phyloP scores from a whole-genome alignment of 345 rosid genomes.

The Populus deltoides region DNA sequence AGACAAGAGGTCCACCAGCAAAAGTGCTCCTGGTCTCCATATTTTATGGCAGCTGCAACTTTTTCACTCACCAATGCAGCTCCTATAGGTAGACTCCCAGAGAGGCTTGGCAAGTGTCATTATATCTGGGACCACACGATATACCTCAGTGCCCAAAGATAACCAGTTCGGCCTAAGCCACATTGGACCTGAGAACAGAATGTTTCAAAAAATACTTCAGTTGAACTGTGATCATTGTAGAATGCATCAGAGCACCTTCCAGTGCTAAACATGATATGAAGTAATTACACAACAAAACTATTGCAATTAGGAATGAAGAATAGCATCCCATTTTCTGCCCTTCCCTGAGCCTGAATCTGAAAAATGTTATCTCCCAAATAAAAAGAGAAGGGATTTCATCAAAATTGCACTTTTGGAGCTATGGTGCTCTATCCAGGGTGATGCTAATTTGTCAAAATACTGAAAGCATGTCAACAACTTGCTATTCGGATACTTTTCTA shows the following conservation, averaged over 20 bases:
- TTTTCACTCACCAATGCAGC: constrained; percentile 70
- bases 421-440: background rate
- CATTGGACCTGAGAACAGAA: constrained; percentile 62
- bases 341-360: background rate
- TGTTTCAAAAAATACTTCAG: background rate
- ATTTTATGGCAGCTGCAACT: constrained; percentile 63
- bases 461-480: background rate
- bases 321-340: background rate
- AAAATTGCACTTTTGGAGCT: background rate
- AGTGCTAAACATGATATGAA: no score
- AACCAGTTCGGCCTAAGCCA: constrained; percentile 78
- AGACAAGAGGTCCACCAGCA: constrained; percentile 78
- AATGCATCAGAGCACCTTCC: background rate
- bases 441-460: background rate
- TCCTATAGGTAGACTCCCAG: constrained; percentile 92
- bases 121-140: constrained; percentile 64
- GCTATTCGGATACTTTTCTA: background rate
- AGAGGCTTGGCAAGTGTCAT: constrained; percentile 97
- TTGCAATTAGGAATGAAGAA: background rate
- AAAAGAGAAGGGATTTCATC: background rate
- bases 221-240: background rate
- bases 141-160: constrained; percentile 77
- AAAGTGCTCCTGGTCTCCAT: constrained; percentile 94
- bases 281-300: no score
- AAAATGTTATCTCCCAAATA: background rate